Evolutionary conservation across 345 rosid genomes (phyloP).

Genomic region (Chamaenerion angustifolium): DNA sequence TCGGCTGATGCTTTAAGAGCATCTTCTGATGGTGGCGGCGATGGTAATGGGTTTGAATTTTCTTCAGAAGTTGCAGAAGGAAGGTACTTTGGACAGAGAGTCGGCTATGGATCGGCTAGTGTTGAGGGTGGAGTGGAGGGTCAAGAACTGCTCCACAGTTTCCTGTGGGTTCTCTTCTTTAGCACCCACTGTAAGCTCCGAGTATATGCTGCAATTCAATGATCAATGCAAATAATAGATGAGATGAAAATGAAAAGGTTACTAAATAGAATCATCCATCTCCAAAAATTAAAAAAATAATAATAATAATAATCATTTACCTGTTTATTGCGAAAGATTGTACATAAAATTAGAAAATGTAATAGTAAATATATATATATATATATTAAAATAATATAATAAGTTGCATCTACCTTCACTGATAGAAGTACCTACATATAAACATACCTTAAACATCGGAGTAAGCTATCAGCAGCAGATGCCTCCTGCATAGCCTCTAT

Average conservation of each 20-base stretch:
- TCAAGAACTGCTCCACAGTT: slow-evolving; percentile 75
- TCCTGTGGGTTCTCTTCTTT: slow-evolving; percentile 87
- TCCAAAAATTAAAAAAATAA: too few species aligned
- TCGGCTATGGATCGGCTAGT: slow-evolving; percentile 33
- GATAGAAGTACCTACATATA: too few species aligned
- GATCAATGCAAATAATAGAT: too few species aligned
- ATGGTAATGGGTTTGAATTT: slow-evolving; percentile 2
- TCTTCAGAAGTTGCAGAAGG: slow-evolving; percentile 44
- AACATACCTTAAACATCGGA: slow-evolving; percentile 82
- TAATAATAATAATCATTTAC: too few species aligned
- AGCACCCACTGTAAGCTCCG: slow-evolving; percentile 55
- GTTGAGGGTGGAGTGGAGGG: slow-evolving; percentile 52
- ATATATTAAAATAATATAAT: too few species aligned
- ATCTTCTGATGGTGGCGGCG: slow-evolving; percentile 34
- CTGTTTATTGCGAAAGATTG: too few species aligned
- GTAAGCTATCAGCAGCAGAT: slow-evolving; percentile 83
- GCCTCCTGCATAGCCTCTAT: slow-evolving; percentile 92
- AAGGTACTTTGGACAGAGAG: too few species aligned
- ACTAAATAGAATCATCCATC: too few species aligned
- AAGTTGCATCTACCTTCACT: too few species aligned
- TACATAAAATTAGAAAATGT: too few species aligned
- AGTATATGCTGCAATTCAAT: slow-evolving; percentile 42
- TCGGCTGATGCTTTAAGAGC: slow-evolving; percentile 41
- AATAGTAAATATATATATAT: too few species aligned
- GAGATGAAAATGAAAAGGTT: too few species aligned